These are phyloP conservation scores for Fusarium musae DNA, from an alignment of 2,329 filamentous ascomycete genomes.

Conservation along the genomic window DNA sequence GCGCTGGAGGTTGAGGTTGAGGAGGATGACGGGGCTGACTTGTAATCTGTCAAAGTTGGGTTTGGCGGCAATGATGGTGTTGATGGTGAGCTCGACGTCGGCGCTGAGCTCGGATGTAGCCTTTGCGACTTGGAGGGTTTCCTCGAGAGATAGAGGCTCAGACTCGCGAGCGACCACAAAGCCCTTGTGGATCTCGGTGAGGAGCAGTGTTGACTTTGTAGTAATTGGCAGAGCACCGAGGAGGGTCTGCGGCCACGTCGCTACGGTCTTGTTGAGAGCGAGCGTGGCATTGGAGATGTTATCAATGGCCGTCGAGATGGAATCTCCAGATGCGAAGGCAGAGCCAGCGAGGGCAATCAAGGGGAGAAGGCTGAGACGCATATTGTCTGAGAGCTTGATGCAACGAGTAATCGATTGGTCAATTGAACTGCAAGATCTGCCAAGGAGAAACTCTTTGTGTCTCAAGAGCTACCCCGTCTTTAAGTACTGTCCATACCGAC, in stretches of 20 bases:
- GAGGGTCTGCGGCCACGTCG: slow-evolving; percentile 52
- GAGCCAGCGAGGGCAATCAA: slow-evolving; percentile 37
- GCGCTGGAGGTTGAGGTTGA: slow-evolving; percentile 55
- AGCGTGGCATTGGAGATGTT: slow-evolving; percentile 49
- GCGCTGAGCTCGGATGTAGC: slow-evolving; percentile 50
- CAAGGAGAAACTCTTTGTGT: slow-evolving; percentile 5
- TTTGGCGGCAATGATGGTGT: slow-evolving; percentile 53
- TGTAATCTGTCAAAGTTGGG: slow-evolving; percentile 57
- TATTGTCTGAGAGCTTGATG: slow-evolving; percentile 27
- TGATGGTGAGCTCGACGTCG: slow-evolving; percentile 53
- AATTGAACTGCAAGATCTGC: slow-evolving; percentile 26
- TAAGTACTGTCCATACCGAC: slow-evolving; percentile 22
- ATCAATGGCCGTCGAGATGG: slow-evolving; percentile 51
- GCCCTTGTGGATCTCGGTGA: slow-evolving; percentile 54
- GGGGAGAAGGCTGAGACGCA: slow-evolving; percentile 42
- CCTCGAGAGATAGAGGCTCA: slow-evolving; percentile 50
- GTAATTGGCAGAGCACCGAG: slow-evolving; percentile 55
- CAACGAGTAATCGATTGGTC: slow-evolving; percentile 31
- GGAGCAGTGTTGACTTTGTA: slow-evolving; percentile 51
- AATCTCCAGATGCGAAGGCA: slow-evolving; percentile 48
- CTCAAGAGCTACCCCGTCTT: slow-evolving; percentile 12
- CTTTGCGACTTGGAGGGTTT: slow-evolving; percentile 53
- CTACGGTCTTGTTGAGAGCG: slow-evolving; percentile 50
- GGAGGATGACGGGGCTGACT: slow-evolving; percentile 55
- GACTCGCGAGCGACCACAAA: slow-evolving; percentile 52